These are phyloP conservation scores for Saccharomycopsis capsularis DNA, from an alignment of 805 yeast species.

Conservation along the genomic window DNA sequence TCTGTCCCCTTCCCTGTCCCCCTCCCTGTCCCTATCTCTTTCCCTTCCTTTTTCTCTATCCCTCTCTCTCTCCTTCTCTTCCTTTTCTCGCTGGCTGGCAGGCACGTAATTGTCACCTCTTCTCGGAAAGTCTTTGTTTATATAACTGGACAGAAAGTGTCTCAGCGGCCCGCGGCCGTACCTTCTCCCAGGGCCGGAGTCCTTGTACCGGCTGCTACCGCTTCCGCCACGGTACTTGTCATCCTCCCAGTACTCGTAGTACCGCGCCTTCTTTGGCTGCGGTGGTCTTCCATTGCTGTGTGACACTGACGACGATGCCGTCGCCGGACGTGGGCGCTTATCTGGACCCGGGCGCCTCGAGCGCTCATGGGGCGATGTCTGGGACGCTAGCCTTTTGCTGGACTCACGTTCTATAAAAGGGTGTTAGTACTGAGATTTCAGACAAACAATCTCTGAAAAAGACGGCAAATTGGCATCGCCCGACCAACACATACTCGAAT, in stretches of 20 bases:
- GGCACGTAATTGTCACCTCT: conserved; percentile 7
- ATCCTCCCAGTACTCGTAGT: neutral
- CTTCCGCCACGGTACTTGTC: neutral
- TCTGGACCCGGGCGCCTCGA: no score
- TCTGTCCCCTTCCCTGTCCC: neutral
- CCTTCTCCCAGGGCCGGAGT: neutral
- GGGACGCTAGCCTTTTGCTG: no score
- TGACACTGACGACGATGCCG: no score
- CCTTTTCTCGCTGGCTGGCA: neutral
- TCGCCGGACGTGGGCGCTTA: no score
- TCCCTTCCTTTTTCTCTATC: neutral
- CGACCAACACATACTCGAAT: neutral
- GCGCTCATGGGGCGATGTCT: no score
- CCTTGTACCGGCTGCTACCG: neutral
- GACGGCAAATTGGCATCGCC: no score
- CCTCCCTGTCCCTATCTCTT: neutral
- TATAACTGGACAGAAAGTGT: conserved; percentile 9
- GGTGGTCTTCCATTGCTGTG: no score
- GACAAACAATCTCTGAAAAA: no score
- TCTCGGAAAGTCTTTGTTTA: conserved; percentile 1
- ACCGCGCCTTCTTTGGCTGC: neutral
- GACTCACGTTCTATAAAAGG: no score
- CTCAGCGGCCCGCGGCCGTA: neutral
- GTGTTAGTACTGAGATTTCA: no score
- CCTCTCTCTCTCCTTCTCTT: neutral